Evolutionary conservation across 345 rosid species (phyloP).

Genomic region (Syzygium jambos): DNA sequence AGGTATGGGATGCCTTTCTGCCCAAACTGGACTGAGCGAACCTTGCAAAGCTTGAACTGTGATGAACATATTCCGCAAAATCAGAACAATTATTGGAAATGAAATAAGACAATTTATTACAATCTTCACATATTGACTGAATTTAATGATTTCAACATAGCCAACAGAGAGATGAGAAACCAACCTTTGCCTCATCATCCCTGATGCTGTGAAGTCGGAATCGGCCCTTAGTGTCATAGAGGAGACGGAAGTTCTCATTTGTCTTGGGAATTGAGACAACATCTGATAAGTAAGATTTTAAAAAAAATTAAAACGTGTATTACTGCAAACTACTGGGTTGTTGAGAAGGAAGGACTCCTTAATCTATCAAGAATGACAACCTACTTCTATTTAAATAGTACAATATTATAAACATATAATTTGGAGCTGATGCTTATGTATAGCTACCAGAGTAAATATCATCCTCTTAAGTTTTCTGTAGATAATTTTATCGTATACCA

Average conservation of each 20-base stretch:
- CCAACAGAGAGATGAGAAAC: background rate
- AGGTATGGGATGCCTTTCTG: slow-evolving; percentile 78
- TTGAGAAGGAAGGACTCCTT: background rate
- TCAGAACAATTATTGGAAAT: background rate
- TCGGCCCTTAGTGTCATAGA: slow-evolving; percentile 86
- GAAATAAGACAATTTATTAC: background rate
- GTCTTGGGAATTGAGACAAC: slow-evolving; percentile 87
- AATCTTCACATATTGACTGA: background rate
- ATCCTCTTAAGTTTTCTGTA: background rate
- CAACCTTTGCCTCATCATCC: slow-evolving; percentile 80
- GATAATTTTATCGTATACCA: background rate
- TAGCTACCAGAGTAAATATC: background rate
- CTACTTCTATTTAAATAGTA: background rate
- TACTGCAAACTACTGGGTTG: background rate
- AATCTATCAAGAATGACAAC: background rate
- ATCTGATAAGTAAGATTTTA: slow-evolving; percentile 22
- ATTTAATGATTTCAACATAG: background rate
- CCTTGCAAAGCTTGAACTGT: slow-evolving; percentile 92
- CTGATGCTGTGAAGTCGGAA: slow-evolving; percentile 68
- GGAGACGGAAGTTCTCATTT: slow-evolving; percentile 73
- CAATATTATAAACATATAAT: background rate
- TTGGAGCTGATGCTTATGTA: background rate
- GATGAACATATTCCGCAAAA: background rate
- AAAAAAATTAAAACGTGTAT: background rate
- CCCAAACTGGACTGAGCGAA: slow-evolving; percentile 56